Conservation (phyloP, 176 grass and related monocot genomes). For the Stipa capillata region DNA sequence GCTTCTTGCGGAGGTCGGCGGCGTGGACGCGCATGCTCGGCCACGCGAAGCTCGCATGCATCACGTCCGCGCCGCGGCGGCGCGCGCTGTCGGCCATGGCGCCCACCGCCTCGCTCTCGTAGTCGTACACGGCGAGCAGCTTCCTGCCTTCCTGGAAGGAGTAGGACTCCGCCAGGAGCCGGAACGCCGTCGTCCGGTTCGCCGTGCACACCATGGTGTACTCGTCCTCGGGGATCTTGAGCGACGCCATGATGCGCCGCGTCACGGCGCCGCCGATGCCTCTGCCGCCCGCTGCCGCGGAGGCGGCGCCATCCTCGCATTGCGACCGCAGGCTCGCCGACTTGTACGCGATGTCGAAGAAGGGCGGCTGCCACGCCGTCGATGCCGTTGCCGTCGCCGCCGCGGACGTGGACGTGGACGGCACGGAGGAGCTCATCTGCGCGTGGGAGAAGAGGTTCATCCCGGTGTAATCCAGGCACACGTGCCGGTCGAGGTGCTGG, state of each 20-base stretch:
- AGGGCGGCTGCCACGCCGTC: slow-evolving; percentile 56
- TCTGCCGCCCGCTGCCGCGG: background rate
- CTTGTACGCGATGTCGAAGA: slow-evolving; percentile 82
- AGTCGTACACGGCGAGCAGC: slow-evolving; percentile 71
- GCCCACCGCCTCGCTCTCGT: slow-evolving; percentile 67
- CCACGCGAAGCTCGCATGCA: slow-evolving; percentile 56
- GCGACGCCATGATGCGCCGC: slow-evolving; percentile 61
- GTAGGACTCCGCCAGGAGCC: slow-evolving; percentile 82
- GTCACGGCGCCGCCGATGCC: slow-evolving; percentile 39
- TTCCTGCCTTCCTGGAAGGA: slow-evolving; percentile 52
- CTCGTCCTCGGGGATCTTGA: slow-evolving; percentile 67
- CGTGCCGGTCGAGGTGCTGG: slow-evolving; percentile 59
- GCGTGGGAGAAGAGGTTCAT: slow-evolving; percentile 88
- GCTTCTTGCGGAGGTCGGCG: slow-evolving; percentile 44
- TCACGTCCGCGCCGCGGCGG: slow-evolving; percentile 44
- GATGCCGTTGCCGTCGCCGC: slow-evolving; percentile 37
- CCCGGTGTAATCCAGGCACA: slow-evolving; percentile 85
- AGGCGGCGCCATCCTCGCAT: slow-evolving; percentile 21
- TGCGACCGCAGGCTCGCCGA: slow-evolving; percentile 52
- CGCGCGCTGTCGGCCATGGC: slow-evolving; percentile 53
- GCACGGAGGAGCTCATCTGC: slow-evolving; percentile 51
- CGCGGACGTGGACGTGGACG: slow-evolving; percentile 34
- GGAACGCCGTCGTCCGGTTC: slow-evolving; percentile 82
- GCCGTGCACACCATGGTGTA: slow-evolving; percentile 89
- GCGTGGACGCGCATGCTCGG: slow-evolving; percentile 59